Base-by-base conservation (phyloP, 257 asterid species). In the Solanum verrucosum region DNA sequence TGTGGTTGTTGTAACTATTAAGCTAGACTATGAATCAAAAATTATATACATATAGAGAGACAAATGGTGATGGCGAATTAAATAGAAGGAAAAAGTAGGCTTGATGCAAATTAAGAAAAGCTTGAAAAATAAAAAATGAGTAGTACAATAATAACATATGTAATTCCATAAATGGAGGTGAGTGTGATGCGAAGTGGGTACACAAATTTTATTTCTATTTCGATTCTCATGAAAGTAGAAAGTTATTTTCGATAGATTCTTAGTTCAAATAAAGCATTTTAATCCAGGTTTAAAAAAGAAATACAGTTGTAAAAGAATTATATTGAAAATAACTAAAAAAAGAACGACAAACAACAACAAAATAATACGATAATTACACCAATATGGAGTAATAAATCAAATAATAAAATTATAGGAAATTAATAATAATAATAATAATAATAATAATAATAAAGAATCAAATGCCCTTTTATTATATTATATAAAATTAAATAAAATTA, bases 171-270 rank as follows among this genome's bases (percentile, higher is more conserved):
- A 65, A n/a, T 67, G 9, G 4, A 4, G 34, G 7, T n/a, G 35
- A 68, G 16, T 0, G 31, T 25, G 20, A 10, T 65, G 18, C 0
- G 0, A 5, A 3, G 2, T 2, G 7, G 6, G 0, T 29, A 14
- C 0, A 1, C 0, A 3, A 0, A 29, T 0, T 3, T 14, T 70
- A 71, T 40, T 10, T 40, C 4, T 16, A 16, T 16, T 0, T 18
- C 2, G 1, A 56, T 6, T 56, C 4, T 31, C 0, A 0, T 18
- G 1, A 72, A 72, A 9, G 0, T 72, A 31, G 0, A 0, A 72
- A 72, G 1, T 16, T 71, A 0, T 72, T 72, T 31, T 7, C 1
- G 4, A 15, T 33, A 33, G 7, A 71, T 9, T 31, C 4, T 16
- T 11, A 16, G 3, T 5, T 71, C 1, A 72, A 33, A 0, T 33